Evolutionary conservation across 306 rosid genomes (phyloP).

Genomic region (Castanea sativa): DNA sequence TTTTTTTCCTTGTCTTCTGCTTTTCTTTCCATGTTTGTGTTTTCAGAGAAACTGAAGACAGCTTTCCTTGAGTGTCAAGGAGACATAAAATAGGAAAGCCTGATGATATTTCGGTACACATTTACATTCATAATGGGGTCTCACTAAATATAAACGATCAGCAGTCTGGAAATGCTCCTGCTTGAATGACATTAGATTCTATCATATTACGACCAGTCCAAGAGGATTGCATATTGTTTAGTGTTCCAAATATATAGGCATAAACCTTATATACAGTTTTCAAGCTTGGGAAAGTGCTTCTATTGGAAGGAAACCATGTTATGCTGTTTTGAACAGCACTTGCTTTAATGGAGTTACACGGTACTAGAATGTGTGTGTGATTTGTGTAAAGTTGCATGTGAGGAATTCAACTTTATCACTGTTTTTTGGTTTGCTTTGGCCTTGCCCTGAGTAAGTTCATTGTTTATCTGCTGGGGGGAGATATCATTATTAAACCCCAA

Average conservation of each 20-base stretch:
- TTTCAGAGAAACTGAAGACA: constrained; percentile 48
- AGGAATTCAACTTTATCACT: neutral
- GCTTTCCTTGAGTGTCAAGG: constrained; percentile 47
- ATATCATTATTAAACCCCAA: neutral
- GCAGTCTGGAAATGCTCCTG: neutral
- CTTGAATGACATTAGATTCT: neutral
- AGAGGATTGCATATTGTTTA: neutral
- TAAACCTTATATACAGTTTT: neutral
- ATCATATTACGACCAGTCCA: neutral
- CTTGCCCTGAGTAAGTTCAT: neutral
- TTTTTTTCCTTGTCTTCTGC: constrained; percentile 5
- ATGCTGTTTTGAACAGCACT: constrained; percentile 74
- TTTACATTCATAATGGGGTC: constrained; percentile 29
- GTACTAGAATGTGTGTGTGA: too few relatives aligned
- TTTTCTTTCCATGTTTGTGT: constrained; percentile 13
- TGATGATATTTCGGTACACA: constrained; percentile 74
- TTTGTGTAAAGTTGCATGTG: too few relatives aligned
- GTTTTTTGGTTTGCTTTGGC: constrained; percentile 1
- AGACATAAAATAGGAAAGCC: constrained; percentile 56
- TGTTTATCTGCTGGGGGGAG: neutral
- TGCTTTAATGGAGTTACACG: too few relatives aligned
- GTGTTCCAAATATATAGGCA: neutral
- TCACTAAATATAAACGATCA: neutral
- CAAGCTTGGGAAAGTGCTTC: constrained; percentile 82
- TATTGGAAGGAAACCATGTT: constrained; percentile 86